phyloP scores from a whole-genome alignment of 164 flowering plant species.

The Berberis vulgaris region DNA sequence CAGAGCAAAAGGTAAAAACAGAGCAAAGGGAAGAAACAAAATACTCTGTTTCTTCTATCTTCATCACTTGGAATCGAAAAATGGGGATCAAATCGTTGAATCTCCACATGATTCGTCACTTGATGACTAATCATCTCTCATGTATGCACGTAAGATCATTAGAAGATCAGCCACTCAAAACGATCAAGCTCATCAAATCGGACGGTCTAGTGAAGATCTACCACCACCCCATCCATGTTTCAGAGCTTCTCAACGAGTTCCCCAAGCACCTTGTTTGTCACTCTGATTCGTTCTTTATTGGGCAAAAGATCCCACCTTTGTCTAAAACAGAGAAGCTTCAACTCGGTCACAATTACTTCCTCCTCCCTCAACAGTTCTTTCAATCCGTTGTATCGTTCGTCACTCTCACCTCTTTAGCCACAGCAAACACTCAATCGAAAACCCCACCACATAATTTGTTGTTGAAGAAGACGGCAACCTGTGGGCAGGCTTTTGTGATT shows the following conservation, averaged over 20 bases:
- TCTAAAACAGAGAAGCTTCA: conserved; percentile 42
- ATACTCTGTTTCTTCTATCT: no score
- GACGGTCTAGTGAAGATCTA: conserved; percentile 48
- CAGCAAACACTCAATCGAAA: conserved; percentile 2
- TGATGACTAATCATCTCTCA: no score
- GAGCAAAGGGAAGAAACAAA: no score
- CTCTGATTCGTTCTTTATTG: conserved; percentile 57
- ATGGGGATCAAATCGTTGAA: no score
- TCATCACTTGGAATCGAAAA: no score
- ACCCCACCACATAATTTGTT: not conserved
- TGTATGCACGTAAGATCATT: no score
- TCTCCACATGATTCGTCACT: no score
- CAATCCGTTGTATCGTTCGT: conserved; percentile 54
- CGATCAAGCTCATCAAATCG: conserved; percentile 39
- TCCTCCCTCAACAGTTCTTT: conserved; percentile 48
- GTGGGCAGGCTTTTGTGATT: conserved; percentile 39
- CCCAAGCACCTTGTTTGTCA: conserved; percentile 54
- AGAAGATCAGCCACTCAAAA: no score
- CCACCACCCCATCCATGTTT: conserved; percentile 37
- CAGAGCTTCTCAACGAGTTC: conserved; percentile 45
- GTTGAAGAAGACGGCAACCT: conserved; percentile 20
- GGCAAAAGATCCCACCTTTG: conserved; percentile 51
- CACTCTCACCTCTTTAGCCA: conserved; percentile 35
- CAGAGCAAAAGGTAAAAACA: no score
- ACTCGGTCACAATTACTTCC: conserved; percentile 59